Evolutionary conservation across 139 green algal species (phyloP), one percentile per base, ranked within the genome.

Genomic region (Micromonas pusilla): DNA sequence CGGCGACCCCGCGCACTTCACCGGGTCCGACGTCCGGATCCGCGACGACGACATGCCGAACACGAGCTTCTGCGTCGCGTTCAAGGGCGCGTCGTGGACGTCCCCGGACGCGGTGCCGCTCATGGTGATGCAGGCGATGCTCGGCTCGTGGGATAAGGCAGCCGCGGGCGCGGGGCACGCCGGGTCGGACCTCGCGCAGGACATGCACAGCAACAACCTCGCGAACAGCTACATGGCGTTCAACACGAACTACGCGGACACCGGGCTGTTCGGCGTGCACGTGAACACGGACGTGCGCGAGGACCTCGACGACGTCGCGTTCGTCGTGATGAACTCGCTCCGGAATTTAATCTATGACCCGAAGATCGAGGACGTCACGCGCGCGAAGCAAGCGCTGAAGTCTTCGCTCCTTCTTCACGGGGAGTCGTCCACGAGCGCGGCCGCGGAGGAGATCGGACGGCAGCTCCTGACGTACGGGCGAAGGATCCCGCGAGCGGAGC

Each of bases 221-320:
- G 89, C 86, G 0, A 86, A 97, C 70, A 89, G 84, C 52, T 96
- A 90, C 87, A 97, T 96, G 88, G 89, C 94, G 31, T 97, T 97
- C 88, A 97, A 97, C 91, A 97, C 91, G 66, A 87, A 89, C 81
- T 99, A 99, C 87, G 89, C 93, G 45, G 96, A 99, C 88, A 91
- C 93, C 3, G 95, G 95, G 21, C 87, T 99, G 60, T 99, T 98
- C 82, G 95, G 95, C 67, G 88, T 99, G 65, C 95, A 73, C 39
- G 70, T 73, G 9, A 26, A 21, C 19, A 60, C 57, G 1, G 52
- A 78, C 4, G 37, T 80, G 52, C 38, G 26, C 4, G 83, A 88
- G 21, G 25, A 36, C 13, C 26, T 85, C 45, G 72, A 86, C 30
- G 86, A 91, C 52, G 34, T 82, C 30, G 71, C 79, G 2, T 91